Conservation (phyloP, 768 basidiomycete genomes). For the Hericium rajendrae region DNA sequence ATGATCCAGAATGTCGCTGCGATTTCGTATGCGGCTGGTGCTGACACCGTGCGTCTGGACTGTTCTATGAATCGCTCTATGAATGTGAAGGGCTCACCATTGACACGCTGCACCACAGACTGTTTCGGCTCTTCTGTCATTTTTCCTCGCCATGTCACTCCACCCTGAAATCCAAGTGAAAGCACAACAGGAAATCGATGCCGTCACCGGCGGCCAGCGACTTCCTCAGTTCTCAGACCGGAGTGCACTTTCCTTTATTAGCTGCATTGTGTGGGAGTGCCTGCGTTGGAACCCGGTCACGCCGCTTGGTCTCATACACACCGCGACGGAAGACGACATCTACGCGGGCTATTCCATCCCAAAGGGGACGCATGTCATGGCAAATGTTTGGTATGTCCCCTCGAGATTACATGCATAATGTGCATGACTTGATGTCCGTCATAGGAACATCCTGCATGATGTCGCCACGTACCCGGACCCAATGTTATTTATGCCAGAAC, state of each 20-base stretch:
- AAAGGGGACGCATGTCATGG: slow-evolving; percentile 22
- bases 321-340: slow-evolving; percentile 29
- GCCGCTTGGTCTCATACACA: slow-evolving; percentile 18
- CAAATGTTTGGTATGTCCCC: slow-evolving; percentile 5
- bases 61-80: not conserved
- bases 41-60: slow-evolving; percentile 21
- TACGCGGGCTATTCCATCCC: slow-evolving; percentile 38
- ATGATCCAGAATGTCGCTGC: slow-evolving; percentile 20
- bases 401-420: not conserved
- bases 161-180: slow-evolving; percentile 39
- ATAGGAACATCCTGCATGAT: slow-evolving; percentile 35
- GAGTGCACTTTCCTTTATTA: slow-evolving; percentile 33
- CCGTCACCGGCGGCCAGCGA: slow-evolving; percentile 32
- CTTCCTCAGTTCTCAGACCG: slow-evolving; percentile 35
- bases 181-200: slow-evolving; percentile 44
- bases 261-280: slow-evolving; percentile 22
- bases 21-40: slow-evolving; percentile 34
- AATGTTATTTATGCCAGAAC: slow-evolving; percentile 28
- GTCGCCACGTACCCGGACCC: slow-evolving; percentile 29
- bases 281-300: slow-evolving; percentile 37
- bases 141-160: slow-evolving; percentile 45
- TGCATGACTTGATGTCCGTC: not conserved
- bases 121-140: slow-evolving; percentile 36
- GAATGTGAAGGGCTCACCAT: not conserved
- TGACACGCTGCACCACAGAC: slow-evolving; percentile 27